Percentiles rank a stretch among this genome's conserved stretches.
phyloP scores from a whole-genome alignment of 352 stramenopile genomes.

The Phytophthora europaea region DNA sequence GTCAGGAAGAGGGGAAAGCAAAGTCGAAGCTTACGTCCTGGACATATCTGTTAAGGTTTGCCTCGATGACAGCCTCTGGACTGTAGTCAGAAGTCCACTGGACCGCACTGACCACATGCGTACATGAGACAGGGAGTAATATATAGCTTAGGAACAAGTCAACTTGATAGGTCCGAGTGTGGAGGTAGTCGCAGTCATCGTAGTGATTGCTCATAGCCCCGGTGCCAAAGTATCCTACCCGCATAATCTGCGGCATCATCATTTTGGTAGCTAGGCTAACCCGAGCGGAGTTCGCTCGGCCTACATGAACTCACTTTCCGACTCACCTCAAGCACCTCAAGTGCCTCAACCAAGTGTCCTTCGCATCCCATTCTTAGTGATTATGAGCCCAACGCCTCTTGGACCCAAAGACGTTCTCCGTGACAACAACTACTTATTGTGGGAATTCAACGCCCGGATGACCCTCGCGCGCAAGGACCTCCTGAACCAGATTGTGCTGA shows the following conservation, averaged over 20 bases:
- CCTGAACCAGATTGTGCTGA: background rate
- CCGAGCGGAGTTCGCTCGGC: background rate
- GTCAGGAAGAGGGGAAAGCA: no score
- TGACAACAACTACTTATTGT: background rate
- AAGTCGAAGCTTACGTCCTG: no score
- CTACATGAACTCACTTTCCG: background rate
- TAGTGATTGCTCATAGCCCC: background rate
- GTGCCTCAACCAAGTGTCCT: background rate
- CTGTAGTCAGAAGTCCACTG: background rate
- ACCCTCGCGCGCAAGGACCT: slow-evolving; percentile 1
- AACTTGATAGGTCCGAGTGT: background rate
- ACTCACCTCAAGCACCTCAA: background rate
- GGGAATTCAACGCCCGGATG: background rate
- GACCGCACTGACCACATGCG: background rate
- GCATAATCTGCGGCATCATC: background rate
- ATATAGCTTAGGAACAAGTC: background rate
- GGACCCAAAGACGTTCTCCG: background rate
- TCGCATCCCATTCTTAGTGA: background rate
- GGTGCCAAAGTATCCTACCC: background rate
- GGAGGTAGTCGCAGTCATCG: background rate
- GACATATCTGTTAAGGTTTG: background rate
- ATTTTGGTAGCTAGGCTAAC: background rate
- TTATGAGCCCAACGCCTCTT: background rate
- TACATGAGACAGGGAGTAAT: background rate
- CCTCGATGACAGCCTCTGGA: background rate